A percentile compares a stretch with the other conserved stretches of the same genome.
phyloP scores from a whole-genome alignment of 805 yeast species.

The Tetrapisispora iriomotensis region DNA sequence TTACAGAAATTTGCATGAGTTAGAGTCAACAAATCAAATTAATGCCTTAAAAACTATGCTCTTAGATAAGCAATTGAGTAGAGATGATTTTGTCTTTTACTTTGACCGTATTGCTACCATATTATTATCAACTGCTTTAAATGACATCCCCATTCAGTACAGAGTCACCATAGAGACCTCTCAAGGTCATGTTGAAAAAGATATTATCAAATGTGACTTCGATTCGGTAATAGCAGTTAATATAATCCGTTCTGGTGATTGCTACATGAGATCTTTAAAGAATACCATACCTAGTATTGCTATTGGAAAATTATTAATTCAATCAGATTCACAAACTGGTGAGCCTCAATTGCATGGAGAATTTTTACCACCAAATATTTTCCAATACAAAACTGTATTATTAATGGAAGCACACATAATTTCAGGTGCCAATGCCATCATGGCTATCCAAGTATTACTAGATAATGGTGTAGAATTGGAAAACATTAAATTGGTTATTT shows the following conservation, averaged over 20 bases:
- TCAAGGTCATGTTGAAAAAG: conserved; percentile 19
- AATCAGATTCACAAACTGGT: conserved; percentile 80
- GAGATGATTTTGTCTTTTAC: conserved; percentile 77
- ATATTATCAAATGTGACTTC: conserved; percentile 24
- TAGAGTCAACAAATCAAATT: conserved; percentile 52
- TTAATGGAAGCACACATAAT: conserved; percentile 81
- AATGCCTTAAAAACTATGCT: conserved; percentile 63
- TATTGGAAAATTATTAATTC: conserved; percentile 78
- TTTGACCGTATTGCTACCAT: conserved; percentile 74
- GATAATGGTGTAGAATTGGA: conserved; percentile 64
- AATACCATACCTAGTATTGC: conserved; percentile 68
- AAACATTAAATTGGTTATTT: conserved; percentile 59
- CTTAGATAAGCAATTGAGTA: conserved; percentile 40
- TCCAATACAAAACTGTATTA: conserved; percentile 37
- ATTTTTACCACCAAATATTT: conserved; percentile 44
- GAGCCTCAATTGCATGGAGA: conserved; percentile 90
- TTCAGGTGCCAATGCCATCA: conserved; percentile 87
- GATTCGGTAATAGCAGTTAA: conserved; percentile 62
- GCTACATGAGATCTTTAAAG: conserved; percentile 71
- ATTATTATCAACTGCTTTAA: conserved; percentile 60
- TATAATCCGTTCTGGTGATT: conserved; percentile 85
- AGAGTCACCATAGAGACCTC: conserved; percentile 36
- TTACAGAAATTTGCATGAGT: conserved; percentile 19
- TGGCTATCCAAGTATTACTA: conserved; percentile 81
- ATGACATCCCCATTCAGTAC: conserved; percentile 36